phyloP scores from a whole-genome alignment of 108 stramenopile genomes.

The Nannochloropsis oceanica region DNA sequence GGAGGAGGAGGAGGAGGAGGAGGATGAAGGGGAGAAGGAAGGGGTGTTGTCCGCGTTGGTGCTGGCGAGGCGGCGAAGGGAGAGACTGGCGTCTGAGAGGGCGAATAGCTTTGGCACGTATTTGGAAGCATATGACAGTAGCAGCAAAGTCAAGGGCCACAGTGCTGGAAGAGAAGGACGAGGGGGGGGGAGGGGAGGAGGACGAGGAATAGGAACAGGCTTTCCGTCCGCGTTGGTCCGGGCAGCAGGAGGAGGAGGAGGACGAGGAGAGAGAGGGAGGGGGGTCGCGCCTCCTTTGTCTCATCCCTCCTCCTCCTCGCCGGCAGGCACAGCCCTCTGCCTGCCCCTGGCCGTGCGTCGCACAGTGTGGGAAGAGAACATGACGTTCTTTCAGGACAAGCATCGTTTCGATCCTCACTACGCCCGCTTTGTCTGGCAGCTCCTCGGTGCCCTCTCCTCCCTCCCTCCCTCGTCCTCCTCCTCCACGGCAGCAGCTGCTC shows the following conservation, averaged over 20 bases:
- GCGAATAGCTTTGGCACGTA: background rate
- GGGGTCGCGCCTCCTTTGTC: too few relatives aligned
- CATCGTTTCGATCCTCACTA: background rate
- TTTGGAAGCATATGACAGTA: background rate
- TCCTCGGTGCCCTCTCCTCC: background rate
- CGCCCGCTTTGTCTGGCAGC: background rate
- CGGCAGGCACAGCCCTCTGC: background rate
- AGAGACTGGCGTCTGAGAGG: background rate
- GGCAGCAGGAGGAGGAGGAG: too few relatives aligned
- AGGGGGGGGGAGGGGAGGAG: background rate
- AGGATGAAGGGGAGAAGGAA: background rate
- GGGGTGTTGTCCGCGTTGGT: background rate
- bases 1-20: background rate
- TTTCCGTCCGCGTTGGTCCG: background rate
- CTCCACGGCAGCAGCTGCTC: background rate
- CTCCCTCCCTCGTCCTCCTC: background rate
- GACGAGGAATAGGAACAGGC: background rate
- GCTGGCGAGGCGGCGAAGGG: background rate
- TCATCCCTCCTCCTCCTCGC: too few relatives aligned
- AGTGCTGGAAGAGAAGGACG: background rate
- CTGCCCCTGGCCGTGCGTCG: background rate
- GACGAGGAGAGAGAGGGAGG: too few relatives aligned
- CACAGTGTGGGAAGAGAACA: background rate
- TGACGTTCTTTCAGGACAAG: background rate
- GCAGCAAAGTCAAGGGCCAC: background rate